These are phyloP conservation scores for Ilex paraguariensis DNA, from an alignment of 305 asterid species.

Conservation along the genomic window DNA sequence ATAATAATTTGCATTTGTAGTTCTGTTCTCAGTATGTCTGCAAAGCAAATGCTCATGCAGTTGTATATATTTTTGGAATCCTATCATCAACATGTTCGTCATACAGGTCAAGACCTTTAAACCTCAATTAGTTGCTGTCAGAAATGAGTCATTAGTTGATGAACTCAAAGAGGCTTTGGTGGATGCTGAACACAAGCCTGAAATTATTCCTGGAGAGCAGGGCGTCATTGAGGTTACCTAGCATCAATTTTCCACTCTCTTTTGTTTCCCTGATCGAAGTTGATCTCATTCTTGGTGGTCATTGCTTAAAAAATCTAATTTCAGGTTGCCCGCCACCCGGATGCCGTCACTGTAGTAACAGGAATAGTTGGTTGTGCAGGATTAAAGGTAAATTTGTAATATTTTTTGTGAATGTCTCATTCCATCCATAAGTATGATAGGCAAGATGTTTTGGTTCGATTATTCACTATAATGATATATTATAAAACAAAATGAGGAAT, in stretches of 20 bases:
- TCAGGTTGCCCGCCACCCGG: constrained; percentile 96
- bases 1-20: too few species aligned
- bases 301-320: constrained; percentile 10
- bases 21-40: too few species aligned
- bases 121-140: constrained; percentile 79
- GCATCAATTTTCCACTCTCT: constrained; percentile 2
- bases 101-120: constrained; percentile 71
- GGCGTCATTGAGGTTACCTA: constrained; percentile 75
- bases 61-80: too few species aligned
- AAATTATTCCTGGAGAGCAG: constrained; percentile 92
- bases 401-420: too few species aligned
- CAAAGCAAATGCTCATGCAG: too few species aligned
- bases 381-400: constrained; percentile 52
- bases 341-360: constrained; percentile 88
- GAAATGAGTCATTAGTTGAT: constrained; percentile 57
- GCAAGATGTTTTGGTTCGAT: too few species aligned
- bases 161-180: constrained; percentile 92
- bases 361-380: constrained; percentile 99
- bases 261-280: constrained; percentile 8
- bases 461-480: too few species aligned
- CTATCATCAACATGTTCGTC: neutral
- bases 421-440: too few species aligned
- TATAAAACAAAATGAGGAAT: too few species aligned
- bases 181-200: constrained; percentile 71
- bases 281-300: constrained; percentile 5